Base-by-base conservation (phyloP, 805 yeast genomes). In the Myxozyma neglecta region DNA sequence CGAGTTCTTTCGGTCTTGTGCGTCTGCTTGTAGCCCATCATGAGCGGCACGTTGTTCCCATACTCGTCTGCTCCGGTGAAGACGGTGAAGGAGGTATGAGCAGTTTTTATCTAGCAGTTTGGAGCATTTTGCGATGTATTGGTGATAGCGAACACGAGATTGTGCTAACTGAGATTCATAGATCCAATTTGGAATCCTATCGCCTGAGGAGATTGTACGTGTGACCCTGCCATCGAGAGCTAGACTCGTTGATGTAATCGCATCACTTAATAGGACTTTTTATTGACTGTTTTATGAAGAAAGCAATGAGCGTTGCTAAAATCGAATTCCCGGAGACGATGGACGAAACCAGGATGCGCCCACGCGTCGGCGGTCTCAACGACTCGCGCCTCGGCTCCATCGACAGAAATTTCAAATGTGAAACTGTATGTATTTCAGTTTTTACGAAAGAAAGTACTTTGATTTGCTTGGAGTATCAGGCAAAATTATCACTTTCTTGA, bases 271-370 rank as follows among this genome's bases (percentile, higher is more conserved):
- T 3, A 32, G 36, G 6, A 9, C 47, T 24, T 14, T 20, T 18
- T 47, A 24, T 54, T 58, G 36, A 53, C 55, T 46, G 8, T 32
- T 34, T 36, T 40, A 24, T 58, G 14, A 64, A 79, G 82, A 88
- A 97, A 76, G 97, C 98, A 53, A 92, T 94, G 69, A 90, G 97
- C 65, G 99, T 96, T 63, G 98, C 97, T 47, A 94, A 94, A 74
- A 90, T 94, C 72, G 97, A 93, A 76, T 94, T 89, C 72, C 99
- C 99, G 24, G 99, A 94, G 77, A 94, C 97, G n/a, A 94, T 94
- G 97, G 99, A 94, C 76, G 97, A 92, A 76, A 85, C 97, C 44
- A 91, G 96, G 61, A 88, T 88, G 73, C 89, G 89, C 67, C 97
- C 98, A 52, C 86, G 97, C 75, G 92, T 91, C 68, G 97, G 97